A percentile compares a stretch with the other conserved stretches of the same genome.
phyloP scores from a whole-genome alignment of 2,329 filamentous ascomycete species.

The Pseudopyrenochaeta lycopersici region DNA sequence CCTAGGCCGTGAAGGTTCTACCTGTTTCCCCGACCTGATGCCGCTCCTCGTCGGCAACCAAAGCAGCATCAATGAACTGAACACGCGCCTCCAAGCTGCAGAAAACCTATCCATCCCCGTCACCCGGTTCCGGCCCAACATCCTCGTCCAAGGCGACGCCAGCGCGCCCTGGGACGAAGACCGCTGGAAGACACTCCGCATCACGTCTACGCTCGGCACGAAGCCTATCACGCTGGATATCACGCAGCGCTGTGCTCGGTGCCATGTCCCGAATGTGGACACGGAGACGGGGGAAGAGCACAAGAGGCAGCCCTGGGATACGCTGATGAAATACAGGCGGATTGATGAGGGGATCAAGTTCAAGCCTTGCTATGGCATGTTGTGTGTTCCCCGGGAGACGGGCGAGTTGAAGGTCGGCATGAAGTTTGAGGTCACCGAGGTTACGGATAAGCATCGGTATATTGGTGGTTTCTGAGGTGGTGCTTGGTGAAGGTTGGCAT shows the following conservation, averaged over 20 bases:
- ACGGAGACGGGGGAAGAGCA: conserved; percentile 69
- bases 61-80: conserved; percentile 66
- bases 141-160: conserved; percentile 62
- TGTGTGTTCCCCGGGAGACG: conserved; percentile 68
- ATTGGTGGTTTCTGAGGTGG: conserved; percentile 47
- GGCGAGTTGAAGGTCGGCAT: conserved; percentile 66
- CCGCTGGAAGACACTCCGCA: conserved; percentile 67
- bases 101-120: conserved; percentile 65
- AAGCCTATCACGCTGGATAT: conserved; percentile 62
- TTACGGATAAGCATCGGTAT: conserved; percentile 67
- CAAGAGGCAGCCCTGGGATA: conserved; percentile 68
- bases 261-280: conserved; percentile 72
- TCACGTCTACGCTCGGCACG: conserved; percentile 32
- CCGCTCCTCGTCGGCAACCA: conserved; percentile 65
- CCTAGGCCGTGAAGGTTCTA: conserved; percentile 63
- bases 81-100: conserved; percentile 57
- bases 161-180: conserved; percentile 69
- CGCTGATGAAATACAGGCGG: conserved; percentile 67
- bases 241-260: conserved; percentile 67
- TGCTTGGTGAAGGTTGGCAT: no score
- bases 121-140: conserved; percentile 68
- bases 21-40: conserved; percentile 69
- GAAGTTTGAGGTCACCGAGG: conserved; percentile 65
- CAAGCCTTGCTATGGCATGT: conserved; percentile 74
- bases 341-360: conserved; percentile 69